Conservation (phyloP, 2,329 filamentous ascomycete species). For the Beauveria varroae region DNA sequence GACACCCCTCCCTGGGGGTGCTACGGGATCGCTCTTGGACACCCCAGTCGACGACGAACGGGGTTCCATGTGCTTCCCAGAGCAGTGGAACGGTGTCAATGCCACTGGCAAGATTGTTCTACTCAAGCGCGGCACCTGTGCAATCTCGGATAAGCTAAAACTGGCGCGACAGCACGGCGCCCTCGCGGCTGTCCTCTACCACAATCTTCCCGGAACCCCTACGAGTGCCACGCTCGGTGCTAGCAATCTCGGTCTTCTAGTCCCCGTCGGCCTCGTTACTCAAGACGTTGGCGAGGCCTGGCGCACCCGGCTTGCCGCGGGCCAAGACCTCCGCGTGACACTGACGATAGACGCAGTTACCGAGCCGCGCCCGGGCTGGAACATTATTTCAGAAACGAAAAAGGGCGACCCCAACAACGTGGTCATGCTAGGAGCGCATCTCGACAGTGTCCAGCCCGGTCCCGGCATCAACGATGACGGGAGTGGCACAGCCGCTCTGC, state of each 20-base stretch:
- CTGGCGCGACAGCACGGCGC: constrained; percentile 34
- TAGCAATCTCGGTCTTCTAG: constrained; percentile 27
- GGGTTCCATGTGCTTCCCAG: constrained; percentile 30
- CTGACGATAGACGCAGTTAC: constrained; percentile 30
- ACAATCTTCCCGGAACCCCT: constrained; percentile 44
- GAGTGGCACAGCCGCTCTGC: constrained; percentile 29
- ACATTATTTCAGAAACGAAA: constrained; percentile 36
- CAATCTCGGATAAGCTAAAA: constrained; percentile 34
- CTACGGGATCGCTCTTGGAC: constrained; percentile 27
- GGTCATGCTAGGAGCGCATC: constrained; percentile 34
- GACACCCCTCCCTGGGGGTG: constrained; percentile 30
- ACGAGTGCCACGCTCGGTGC: constrained; percentile 46
- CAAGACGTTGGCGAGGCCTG: constrained; percentile 29
- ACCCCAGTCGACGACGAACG: constrained; percentile 28
- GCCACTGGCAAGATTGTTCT: constrained; percentile 35
- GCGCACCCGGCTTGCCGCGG: constrained; percentile 24
- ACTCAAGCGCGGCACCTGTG: constrained; percentile 36
- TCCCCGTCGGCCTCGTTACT: constrained; percentile 30
- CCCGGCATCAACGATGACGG: constrained; percentile 36
- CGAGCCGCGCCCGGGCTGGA: constrained; percentile 31
- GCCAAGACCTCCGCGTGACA: constrained; percentile 26
- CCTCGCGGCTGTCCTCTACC: constrained; percentile 47
- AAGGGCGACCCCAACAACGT: constrained; percentile 34
- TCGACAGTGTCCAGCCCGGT: constrained; percentile 32
- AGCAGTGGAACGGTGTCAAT: constrained; percentile 35